Evolutionary conservation across 352 stramenopile species (phyloP), one percentile per base, ranked within the genome.

Genomic region (Globisporangium okanoganense): DNA sequence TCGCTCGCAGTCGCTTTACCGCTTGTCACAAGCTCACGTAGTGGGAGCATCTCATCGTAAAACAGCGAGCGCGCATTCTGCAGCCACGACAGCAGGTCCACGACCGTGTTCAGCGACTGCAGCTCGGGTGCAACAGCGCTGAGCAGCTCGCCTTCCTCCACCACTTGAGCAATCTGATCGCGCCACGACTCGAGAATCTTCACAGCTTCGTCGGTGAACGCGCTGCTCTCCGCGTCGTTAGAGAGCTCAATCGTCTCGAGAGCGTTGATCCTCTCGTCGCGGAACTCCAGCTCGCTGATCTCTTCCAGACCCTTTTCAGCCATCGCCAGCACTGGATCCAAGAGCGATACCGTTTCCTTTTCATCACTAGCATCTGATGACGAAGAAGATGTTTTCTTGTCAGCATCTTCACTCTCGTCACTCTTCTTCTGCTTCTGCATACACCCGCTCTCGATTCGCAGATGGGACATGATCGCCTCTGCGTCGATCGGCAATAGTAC

Each of bases 31-130:
- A 94, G 71, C 44, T 87, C 67, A 22, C 79, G 71, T 7, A 92
- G 65, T 24, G 85, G 77, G 9, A 92, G 71, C 56, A 73, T 64
- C 31, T 93, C 82, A 43, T 92, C 82, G 54, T 93, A 92, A 56
- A 95, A 92, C 40, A 94, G 76, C 0, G 81, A 91, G 6, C 85
- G 73, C 45, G 85, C 77, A 38, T 71, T 81, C 58, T 92, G 78
- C 25, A 93, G 75, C 87, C 87, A 95, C 51, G 87, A 73, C 13
- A 95, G 61, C 44, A 92, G 59, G 45, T 84, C 76, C 55, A 87
- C 58, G n/a, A 88, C 72, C 14, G 79, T 61, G 10, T 31, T 52
- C 16, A 92, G 56, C 9, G 64, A 70, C 20, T 84, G 64, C 29
- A 84, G 66, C 58, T 94, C 82, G 0, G 85, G 83, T 9, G 76